Conservation (phyloP, 208 protist species). For the Leishmania aethiopica region DNA sequence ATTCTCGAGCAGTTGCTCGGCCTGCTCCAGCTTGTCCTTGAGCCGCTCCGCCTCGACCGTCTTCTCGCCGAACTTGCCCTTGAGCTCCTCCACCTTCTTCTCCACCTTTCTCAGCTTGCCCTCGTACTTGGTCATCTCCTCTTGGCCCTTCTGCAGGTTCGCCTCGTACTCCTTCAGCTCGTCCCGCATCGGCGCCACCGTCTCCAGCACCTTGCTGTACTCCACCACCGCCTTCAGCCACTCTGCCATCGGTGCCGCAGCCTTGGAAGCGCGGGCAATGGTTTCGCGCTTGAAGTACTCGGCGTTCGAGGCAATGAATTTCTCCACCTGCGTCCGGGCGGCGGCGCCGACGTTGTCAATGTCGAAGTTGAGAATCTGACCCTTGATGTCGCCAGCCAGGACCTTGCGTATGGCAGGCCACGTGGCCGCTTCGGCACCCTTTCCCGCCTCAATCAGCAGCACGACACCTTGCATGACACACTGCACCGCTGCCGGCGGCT, state of each 20-base stretch:
- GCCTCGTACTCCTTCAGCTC: conserved; percentile 85
- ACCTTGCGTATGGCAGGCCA: conserved; percentile 97
- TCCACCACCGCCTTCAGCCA: conserved; percentile 97
- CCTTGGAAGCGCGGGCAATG: conserved; percentile 93
- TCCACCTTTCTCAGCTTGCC: conserved; percentile 92
- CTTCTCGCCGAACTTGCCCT: conserved; percentile 92
- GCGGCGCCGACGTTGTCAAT: conserved; percentile 78
- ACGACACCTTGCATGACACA: conserved; percentile 97
- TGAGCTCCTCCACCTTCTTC: conserved; percentile 92
- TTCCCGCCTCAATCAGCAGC: conserved; percentile 88
- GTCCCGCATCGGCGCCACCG: conserved; percentile 88
- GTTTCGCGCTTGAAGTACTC: conserved; percentile 94
- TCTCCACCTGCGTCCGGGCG: conserved; percentile 80
- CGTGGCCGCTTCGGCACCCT: conserved; percentile 70
- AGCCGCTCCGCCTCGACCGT: conserved; percentile 95
- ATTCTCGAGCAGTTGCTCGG: conserved; percentile 84
- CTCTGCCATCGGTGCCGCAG: conserved; percentile 96
- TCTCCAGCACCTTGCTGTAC: conserved; percentile 96
- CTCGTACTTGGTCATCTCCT: conserved; percentile 91
- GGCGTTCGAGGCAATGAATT: conserved; percentile 85
- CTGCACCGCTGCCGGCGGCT: conserved; percentile 95
- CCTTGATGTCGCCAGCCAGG: conserved; percentile 92
- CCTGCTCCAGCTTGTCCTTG: conserved; percentile 89
- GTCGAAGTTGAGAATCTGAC: conserved; percentile 97
- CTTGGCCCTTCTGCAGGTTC: conserved; percentile 82